These are phyloP conservation scores for Colletotrichum brevisporum DNA, from an alignment of 2,329 filamentous ascomycete genomes.

Conservation along the genomic window DNA sequence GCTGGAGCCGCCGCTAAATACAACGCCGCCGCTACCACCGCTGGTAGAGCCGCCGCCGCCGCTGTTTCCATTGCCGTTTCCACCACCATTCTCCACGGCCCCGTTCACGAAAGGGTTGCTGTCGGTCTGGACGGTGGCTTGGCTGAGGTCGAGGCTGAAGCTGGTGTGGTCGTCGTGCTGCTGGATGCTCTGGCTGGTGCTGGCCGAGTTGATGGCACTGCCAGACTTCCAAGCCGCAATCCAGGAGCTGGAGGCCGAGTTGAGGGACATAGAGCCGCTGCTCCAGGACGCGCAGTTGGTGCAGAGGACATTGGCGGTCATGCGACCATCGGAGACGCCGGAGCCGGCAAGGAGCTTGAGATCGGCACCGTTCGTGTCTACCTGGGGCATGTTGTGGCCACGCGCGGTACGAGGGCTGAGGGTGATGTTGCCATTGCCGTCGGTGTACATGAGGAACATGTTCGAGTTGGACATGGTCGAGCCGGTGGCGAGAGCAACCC, in stretches of 20 bases:
- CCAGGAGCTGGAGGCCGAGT: slow-evolving; percentile 59
- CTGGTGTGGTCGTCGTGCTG: slow-evolving; percentile 61
- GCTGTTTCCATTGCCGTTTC: slow-evolving; percentile 38
- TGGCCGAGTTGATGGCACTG: slow-evolving; percentile 59
- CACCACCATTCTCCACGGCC: slow-evolving; percentile 12
- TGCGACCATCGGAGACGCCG: slow-evolving; percentile 64
- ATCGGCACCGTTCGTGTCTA: slow-evolving; percentile 57
- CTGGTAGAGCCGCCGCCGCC: slow-evolving; percentile 41
- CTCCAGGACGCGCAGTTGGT: slow-evolving; percentile 65
- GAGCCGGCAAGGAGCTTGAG: slow-evolving; percentile 71
- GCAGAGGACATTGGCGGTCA: slow-evolving; percentile 73
- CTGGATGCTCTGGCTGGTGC: slow-evolving; percentile 55
- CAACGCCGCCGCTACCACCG: slow-evolving; percentile 35
- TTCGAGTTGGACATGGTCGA: slow-evolving; percentile 67
- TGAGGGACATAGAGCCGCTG: slow-evolving; percentile 58
- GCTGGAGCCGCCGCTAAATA: slow-evolving; percentile 39
- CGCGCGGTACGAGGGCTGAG: slow-evolving; percentile 68
- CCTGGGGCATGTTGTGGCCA: slow-evolving; percentile 62
- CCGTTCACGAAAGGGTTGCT: slow-evolving; percentile 65
- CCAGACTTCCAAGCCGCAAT: slow-evolving; percentile 69
- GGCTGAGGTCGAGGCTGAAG: slow-evolving; percentile 64
- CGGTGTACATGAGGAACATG: slow-evolving; percentile 75
- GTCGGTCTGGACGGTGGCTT: slow-evolving; percentile 62
- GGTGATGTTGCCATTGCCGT: slow-evolving; percentile 72
- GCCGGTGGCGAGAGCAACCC: slow-evolving; percentile 73